These are phyloP conservation scores for Aspergillus nanangensis DNA, from an alignment of 495 filamentous ascomycete genomes.

Conservation along the genomic window DNA sequence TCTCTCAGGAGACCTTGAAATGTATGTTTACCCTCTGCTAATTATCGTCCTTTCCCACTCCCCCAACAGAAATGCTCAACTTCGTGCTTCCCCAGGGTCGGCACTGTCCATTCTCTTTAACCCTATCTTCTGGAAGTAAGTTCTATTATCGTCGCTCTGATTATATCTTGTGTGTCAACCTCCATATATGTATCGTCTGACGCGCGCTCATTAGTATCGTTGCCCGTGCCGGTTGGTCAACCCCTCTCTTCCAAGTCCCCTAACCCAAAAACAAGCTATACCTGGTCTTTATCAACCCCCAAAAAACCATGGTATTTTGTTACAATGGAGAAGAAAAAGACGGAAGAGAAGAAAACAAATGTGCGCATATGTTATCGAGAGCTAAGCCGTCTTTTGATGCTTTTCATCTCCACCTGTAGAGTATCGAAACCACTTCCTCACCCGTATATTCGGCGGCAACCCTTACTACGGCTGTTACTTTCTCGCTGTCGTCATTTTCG, in stretches of 20 bases:
- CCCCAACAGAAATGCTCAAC: slow-evolving; percentile 36
- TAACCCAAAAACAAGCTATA: no score
- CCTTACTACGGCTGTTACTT: slow-evolving; percentile 82
- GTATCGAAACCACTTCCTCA: slow-evolving; percentile 85
- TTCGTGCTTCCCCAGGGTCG: slow-evolving; percentile 28
- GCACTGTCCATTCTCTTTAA: slow-evolving; percentile 50
- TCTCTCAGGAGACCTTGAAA: slow-evolving; percentile 41
- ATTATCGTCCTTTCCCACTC: no score
- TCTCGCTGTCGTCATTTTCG: slow-evolving; percentile 85
- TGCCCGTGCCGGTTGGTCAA: slow-evolving; percentile 41
- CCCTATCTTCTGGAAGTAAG: slow-evolving; percentile 56
- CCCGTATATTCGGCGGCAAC: slow-evolving; percentile 74
- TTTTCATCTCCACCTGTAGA: slow-evolving; percentile 49
- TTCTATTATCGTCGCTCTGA: no score
- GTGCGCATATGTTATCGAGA: no score
- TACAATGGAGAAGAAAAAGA: slow-evolving; percentile 5
- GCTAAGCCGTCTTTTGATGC: no score
- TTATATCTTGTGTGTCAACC: no score
- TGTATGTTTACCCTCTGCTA: slow-evolving; percentile 23
- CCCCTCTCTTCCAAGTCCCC: slow-evolving; percentile 4
- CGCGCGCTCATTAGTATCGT: slow-evolving; percentile 29
- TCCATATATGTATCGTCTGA: no score
- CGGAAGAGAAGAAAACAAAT: slow-evolving; percentile 11
- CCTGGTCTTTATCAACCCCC: background rate
- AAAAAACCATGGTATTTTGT: background rate